Base-by-base conservation (phyloP, 75 land plant species). In the Pinus albicaulis region DNA sequence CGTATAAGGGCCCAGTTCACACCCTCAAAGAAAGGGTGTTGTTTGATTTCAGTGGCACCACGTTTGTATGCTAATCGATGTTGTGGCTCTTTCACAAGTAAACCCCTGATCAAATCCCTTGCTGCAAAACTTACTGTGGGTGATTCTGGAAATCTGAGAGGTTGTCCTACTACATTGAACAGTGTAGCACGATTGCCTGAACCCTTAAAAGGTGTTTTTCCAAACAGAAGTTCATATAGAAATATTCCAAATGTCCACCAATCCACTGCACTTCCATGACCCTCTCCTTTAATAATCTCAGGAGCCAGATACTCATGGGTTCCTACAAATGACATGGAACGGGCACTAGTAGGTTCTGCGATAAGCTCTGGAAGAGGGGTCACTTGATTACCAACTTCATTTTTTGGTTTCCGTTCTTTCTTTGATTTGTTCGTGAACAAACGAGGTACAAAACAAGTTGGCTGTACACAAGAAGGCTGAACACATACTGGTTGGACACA, bases 241-340 rank as follows among this genome's bases (percentile, higher is more conserved):
- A 92, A 92, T 62, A 92, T 92, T 16, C 95, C 95, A 79, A 91
- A 92, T 12, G 93, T 92, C 95, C 95, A 92, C 95, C 95, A 92
- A 74, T 92, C 95, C 7, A 92, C 95, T n/a, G 95, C 95, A 79
- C 95, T 91, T n/a, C 95, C 95, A 82, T 92, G 95, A 57, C 95
- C 95, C 76, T 91, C 93, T 22, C 93, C 93, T 80, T 88, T 88
- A 71, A 92, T 92, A 77, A 92, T 91, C 80, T 91, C 93, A 16
- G 93, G 93, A 7, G 93, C 93, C 72, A 91, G 61, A 76, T 92
- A 92, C 74, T 92, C 95, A 76, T 92, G 95, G 48, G 95, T 92
- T 22, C 95, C 95, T 22, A 92, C 95, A 84, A 92, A 92, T 48
- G 95, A 92, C 95, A 92, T 91, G n/a, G 95, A 92, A 23, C 95